phyloP scores from a whole-genome alignment of 306 rosid species.

The Pterocarpus santalinus region DNA sequence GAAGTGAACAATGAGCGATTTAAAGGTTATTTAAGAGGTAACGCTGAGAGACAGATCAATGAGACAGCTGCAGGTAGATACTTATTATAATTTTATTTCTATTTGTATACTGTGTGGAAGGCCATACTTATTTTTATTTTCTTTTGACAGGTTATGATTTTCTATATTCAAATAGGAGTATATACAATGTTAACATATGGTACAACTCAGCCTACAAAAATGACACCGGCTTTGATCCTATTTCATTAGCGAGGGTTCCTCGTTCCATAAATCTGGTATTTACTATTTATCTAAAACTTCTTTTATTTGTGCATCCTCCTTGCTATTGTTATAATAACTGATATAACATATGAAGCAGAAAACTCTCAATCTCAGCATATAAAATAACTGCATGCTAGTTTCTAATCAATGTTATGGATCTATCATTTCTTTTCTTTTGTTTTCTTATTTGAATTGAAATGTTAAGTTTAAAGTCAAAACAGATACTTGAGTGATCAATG shows the following conservation, averaged over 20 bases:
- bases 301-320: conserved; percentile 25
- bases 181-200: conserved; percentile 74
- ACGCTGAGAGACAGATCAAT: conserved; percentile 61
- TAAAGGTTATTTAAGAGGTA: conserved; percentile 73
- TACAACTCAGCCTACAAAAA: conserved; percentile 80
- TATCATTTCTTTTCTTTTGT: background rate
- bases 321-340: conserved; percentile 32
- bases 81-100: conserved; percentile 23
- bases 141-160: conserved; percentile 79
- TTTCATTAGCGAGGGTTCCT: conserved; percentile 70
- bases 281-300: conserved; percentile 35
- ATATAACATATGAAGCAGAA: conserved; percentile 15
- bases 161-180: conserved; percentile 65
- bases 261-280: conserved; percentile 82
- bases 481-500: background rate
- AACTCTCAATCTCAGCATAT: background rate
- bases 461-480: background rate
- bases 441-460: background rate
- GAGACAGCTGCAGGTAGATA: conserved; percentile 79
- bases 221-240: conserved; percentile 57
- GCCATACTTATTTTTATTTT: conserved; percentile 41
- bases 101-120: conserved; percentile 9
- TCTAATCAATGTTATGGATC: background rate
- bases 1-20: conserved; percentile 72
- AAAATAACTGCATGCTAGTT: conserved; percentile 16